Conservation (phyloP, 2,329 filamentous ascomycete genomes). For the Colletotrichum melonis region DNA sequence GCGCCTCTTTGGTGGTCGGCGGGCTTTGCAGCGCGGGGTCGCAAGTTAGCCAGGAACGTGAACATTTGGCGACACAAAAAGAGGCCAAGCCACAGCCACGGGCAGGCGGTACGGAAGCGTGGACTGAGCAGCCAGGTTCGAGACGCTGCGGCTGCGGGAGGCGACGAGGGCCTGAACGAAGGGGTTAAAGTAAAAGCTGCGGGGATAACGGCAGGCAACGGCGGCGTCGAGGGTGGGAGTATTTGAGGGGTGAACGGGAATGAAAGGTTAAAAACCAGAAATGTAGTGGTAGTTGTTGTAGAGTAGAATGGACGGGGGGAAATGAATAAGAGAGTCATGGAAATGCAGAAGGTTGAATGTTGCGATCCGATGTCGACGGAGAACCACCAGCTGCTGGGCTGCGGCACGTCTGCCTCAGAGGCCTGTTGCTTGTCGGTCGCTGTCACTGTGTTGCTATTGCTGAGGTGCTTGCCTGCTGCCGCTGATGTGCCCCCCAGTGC, state of each 20-base stretch:
- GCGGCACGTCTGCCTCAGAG: constrained; percentile 34
- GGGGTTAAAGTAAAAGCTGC: background rate
- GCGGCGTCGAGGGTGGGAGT: background rate
- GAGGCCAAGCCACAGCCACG: constrained; percentile 34
- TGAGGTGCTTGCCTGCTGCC: background rate
- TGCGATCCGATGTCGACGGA: constrained; percentile 30
- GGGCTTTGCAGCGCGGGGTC: constrained; percentile 36
- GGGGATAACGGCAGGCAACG: background rate
- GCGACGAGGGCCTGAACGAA: constrained; percentile 23
- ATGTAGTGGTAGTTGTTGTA: constrained; percentile 10
- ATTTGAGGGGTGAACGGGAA: background rate
- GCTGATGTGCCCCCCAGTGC: background rate
- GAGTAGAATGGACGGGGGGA: constrained; percentile 17
- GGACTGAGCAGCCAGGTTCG: constrained; percentile 29
- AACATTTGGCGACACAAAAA: constrained; percentile 36
- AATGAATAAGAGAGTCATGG: constrained; percentile 18
- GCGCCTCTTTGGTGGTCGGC: constrained; percentile 15
- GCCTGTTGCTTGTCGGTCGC: constrained; percentile 20
- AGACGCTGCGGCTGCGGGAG: constrained; percentile 15
- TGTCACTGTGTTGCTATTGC: constrained; percentile 1
- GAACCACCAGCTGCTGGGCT: constrained; percentile 13
- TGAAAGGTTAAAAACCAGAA: constrained; percentile 22
- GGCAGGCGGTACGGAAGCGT: constrained; percentile 25
- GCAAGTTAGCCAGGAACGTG: constrained; percentile 34
- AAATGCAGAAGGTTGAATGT: constrained; percentile 29